A percentile compares a stretch with the other conserved stretches of the same genome.
Conservation (phyloP, 164 flowering plant genomes). For the Chimonanthus salicifolius region DNA sequence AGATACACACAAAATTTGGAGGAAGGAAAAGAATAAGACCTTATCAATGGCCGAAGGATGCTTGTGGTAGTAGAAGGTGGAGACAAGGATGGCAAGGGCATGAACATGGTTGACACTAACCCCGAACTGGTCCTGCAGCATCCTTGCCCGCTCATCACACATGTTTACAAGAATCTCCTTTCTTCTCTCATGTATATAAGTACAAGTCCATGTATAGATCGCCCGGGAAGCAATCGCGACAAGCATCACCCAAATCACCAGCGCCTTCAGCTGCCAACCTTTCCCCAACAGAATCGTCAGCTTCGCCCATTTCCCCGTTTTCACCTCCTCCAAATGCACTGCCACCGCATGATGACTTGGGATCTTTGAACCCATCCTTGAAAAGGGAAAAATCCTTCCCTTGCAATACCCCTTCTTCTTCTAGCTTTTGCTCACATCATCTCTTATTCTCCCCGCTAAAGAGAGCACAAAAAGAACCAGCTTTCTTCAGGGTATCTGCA, state of each 20-base stretch:
- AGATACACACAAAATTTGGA: background rate
- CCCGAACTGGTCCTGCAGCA: constrained; percentile 90
- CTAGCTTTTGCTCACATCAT: constrained; percentile 3
- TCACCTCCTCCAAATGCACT: constrained; percentile 13
- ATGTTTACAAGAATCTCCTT: constrained; percentile 58
- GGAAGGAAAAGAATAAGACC: constrained; percentile 29
- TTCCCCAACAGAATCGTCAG: constrained; percentile 10
- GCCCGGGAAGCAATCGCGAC: constrained; percentile 22
- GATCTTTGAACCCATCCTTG: constrained; percentile 20
- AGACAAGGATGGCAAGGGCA: constrained; percentile 81
- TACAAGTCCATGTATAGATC: constrained; percentile 43
- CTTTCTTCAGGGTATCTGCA: constrained; percentile 17
- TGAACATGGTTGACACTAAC: constrained; percentile 96
- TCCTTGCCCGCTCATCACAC: constrained; percentile 89
- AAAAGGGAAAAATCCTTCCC: background rate
- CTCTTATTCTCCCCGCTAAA: constrained; percentile 6
- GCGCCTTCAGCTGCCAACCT: constrained; percentile 12
- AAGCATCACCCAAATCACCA: constrained; percentile 41
- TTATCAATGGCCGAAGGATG: constrained; percentile 87
- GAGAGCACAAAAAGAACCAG: constrained; percentile 1
- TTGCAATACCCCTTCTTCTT: background rate
- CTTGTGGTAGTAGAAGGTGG: constrained; percentile 75
- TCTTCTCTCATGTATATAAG: constrained; percentile 45
- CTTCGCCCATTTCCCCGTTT: constrained; percentile 14
- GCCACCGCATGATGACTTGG: constrained; percentile 25